These are phyloP conservation scores for Blastobotrys buckinghamii DNA, from an alignment of 1,139 yeast genomes.

Conservation along the genomic window DNA sequence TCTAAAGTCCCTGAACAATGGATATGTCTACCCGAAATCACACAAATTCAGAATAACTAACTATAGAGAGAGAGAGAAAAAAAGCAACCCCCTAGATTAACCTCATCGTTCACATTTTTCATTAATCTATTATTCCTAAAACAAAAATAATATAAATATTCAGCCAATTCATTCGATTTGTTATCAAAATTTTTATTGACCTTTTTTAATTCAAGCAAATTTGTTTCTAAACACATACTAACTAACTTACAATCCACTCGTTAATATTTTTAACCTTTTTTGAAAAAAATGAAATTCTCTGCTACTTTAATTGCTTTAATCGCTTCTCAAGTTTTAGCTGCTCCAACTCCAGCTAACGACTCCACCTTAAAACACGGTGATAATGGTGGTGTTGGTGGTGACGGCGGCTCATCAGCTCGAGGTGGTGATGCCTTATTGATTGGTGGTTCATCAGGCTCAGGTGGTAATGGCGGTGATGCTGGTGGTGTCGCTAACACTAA, in stretches of 20 bases:
- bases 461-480: constrained; percentile 5
- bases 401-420: constrained; percentile 1
- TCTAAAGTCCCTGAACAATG: too few species aligned
- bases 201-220: background rate
- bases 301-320: background rate
- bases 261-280: too few species aligned
- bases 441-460: constrained; percentile 4
- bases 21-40: too few species aligned
- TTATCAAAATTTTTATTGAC: too few species aligned
- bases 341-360: constrained; percentile 5
- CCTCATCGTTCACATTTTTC: too few species aligned
- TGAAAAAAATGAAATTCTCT: constrained; percentile 1
- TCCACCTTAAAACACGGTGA: background rate
- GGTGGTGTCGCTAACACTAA: constrained; percentile 4
- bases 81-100: too few species aligned
- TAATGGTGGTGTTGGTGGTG: constrained; percentile 6
- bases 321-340: constrained; percentile 28
- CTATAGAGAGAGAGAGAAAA: too few species aligned
- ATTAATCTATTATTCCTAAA: too few species aligned
- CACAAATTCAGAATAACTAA: too few species aligned
- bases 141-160: too few species aligned
- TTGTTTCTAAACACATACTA: background rate
- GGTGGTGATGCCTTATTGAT: constrained; percentile 4
- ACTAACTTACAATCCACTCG: background rate
- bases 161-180: too few species aligned